Evolutionary conservation across 495 filamentous ascomycete species (phyloP), one percentile per base, ranked within the genome.

Genomic region (Xylaria castorea): DNA sequence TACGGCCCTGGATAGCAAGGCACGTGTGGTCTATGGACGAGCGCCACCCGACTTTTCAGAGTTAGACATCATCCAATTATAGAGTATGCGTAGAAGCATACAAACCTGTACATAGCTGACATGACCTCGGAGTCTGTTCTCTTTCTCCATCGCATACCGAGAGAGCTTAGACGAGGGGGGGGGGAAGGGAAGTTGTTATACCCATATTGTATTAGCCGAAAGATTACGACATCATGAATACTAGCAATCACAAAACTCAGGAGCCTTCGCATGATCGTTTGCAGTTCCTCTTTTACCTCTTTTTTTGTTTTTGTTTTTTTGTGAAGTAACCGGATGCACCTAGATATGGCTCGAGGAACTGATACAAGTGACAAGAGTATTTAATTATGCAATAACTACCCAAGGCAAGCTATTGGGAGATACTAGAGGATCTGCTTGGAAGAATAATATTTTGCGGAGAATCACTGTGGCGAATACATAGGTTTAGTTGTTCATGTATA

Each of bases 41-140:
- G 92, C 92, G 77, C 96, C 96, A 63, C 96, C 96, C 16, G 96
- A 99, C 82, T 97, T 97, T 80, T 94, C 91, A 5, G 92, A 95
- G 81, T 86, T 94, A 66, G 95, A 98, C 85, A 83, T 97, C 72
- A 97, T 98, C 81, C 90, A 92, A 77, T 78, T 98, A 73, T 97
- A 84, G 71, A 51, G 22, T 50, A 46, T 27, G 58, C 25, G 6
- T 53, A n/a, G 36, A 32, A 53, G 38, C 34, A 22, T 58, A 22
- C 3, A 14, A 25, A 42, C 5, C 5, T 66, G 53, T 72, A 67
- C 65, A 67, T 72, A 57, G 61, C 34, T 9, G 38, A 51, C 70
- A 58, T 71, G 50, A 32, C 36, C 16, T 27, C 14, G 34, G 68
- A 36, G 62, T 66, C 62, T 36, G 25, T 70, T 48, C 4, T 58